These are phyloP conservation scores for Coniochaeta sp. DNA, from an alignment of 2,329 filamentous ascomycete genomes.

Conservation along the genomic window DNA sequence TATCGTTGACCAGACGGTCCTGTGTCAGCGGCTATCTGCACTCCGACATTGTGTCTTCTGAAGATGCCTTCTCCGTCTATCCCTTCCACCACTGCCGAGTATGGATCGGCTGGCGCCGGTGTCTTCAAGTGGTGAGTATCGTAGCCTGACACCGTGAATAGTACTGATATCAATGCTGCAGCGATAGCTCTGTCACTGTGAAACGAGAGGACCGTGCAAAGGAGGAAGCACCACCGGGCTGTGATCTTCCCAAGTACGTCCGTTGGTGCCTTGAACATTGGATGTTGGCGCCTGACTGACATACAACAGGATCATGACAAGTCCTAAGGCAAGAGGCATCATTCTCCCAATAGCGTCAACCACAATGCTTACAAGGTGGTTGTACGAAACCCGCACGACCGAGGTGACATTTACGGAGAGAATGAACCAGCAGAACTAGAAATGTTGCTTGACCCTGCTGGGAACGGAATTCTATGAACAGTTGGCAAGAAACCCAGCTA, in stretches of 20 bases:
- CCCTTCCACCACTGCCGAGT: not conserved
- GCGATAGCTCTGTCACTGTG: not conserved
- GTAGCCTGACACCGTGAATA: not conserved
- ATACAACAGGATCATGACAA: not conserved
- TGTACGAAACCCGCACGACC: not conserved
- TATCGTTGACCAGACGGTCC: not conserved
- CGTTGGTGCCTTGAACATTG: not conserved
- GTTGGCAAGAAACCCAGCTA: no score
- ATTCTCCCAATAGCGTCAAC: not conserved
- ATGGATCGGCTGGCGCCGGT: not conserved
- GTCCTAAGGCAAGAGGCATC: not conserved
- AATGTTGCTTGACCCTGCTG: not conserved
- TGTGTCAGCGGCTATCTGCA: not conserved
- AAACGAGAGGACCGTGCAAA: not conserved
- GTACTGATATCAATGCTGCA: not conserved
- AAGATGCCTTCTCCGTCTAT: not conserved
- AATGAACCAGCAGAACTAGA: not conserved
- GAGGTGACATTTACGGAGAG: not conserved
- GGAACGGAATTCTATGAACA: no score
- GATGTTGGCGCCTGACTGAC: not conserved
- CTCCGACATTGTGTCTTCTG: not conserved
- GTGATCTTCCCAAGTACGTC: not conserved
- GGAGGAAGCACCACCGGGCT: not conserved
- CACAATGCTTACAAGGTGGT: not conserved
- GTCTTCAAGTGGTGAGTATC: not conserved